Conservation (phyloP, 2,329 filamentous ascomycete genomes). For the Xylaria sp. region DNA sequence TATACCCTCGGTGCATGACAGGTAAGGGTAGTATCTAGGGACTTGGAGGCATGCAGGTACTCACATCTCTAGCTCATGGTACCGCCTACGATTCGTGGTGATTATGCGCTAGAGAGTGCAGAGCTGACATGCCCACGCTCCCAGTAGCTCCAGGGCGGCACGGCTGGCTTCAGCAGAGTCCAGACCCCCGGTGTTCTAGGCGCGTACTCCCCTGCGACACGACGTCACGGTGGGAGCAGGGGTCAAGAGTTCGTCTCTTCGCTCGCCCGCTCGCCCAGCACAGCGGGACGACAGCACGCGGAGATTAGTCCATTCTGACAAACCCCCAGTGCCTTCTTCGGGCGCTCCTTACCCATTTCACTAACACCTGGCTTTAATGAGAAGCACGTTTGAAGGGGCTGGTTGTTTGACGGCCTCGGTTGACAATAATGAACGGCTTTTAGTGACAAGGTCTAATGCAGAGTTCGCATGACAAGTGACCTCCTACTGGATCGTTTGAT, state of each 20-base stretch:
- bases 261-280: conserved; percentile 23
- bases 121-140: conserved; percentile 25
- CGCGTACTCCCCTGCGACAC: conserved; percentile 29
- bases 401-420: background rate
- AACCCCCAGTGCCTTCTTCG: conserved; percentile 9
- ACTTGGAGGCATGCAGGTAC: background rate
- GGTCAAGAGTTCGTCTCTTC: conserved; percentile 21
- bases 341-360: conserved; percentile 10
- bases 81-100: conserved; percentile 4
- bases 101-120: background rate
- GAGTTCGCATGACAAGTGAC: conserved; percentile 23
- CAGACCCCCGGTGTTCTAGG: conserved; percentile 32
- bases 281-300: conserved; percentile 19
- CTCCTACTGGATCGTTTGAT: conserved; percentile 9
- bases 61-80: background rate
- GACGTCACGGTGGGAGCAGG: conserved; percentile 21
- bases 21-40: background rate
- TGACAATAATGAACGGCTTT: background rate
- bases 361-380: conserved; percentile 29
- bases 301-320: conserved; percentile 7
- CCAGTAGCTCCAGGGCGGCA: conserved; percentile 17
- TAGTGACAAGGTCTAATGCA: conserved; percentile 7
- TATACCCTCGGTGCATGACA: conserved; percentile 3
- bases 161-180: conserved; percentile 35
- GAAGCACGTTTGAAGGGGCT: conserved; percentile 37